Percentiles rank a stretch among this genome's conserved stretches.
These are phyloP conservation scores for Dictyostelium capitatum DNA, from an alignment of 78 protist species.

Conservation along the genomic window DNA sequence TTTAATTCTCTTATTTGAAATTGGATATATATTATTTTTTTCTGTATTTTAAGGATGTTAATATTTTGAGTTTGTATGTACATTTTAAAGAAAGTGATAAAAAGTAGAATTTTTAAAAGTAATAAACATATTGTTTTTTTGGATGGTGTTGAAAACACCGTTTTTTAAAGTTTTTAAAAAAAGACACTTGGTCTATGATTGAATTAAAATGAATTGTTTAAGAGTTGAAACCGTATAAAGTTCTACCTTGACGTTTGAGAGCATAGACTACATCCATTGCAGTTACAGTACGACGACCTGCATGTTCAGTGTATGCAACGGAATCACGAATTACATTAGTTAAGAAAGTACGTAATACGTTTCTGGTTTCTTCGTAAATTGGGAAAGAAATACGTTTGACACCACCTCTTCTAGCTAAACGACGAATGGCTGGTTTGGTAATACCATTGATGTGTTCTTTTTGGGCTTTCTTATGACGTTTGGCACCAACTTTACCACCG, in stretches of 20 bases:
- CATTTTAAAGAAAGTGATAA: too few species aligned
- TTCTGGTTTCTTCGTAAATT: slow-evolving; percentile 98
- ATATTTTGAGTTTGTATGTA: too few species aligned
- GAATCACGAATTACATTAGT: slow-evolving; percentile 94
- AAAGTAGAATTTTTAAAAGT: not conserved
- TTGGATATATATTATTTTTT: too few species aligned
- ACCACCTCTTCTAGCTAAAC: slow-evolving; percentile 97
- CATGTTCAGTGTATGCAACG: slow-evolving; percentile 98
- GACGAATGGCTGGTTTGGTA: slow-evolving; percentile 98
- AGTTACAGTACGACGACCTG: slow-evolving; percentile 97
- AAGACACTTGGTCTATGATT: slow-evolving; percentile 26
- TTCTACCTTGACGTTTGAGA: slow-evolving; percentile 97
- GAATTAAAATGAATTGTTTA: slow-evolving; percentile 20
- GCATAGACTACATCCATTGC: slow-evolving; percentile 98
- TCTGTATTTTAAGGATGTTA: too few species aligned
- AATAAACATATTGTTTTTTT: not conserved
- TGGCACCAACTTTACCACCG: slow-evolving; percentile 98
- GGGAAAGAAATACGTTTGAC: slow-evolving; percentile 97
- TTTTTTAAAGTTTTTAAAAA: slow-evolving; percentile 22
- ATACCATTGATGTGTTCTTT: slow-evolving; percentile 97
- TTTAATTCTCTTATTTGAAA: too few species aligned
- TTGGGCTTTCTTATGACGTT: slow-evolving; percentile 96
- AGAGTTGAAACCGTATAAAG: slow-evolving; percentile 97
- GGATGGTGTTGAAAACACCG: slow-evolving; percentile 84
- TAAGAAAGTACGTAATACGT: slow-evolving; percentile 87